Evolutionary conservation across 768 basidiomycete genomes (phyloP).

Genomic region (Lentinula lateritia): DNA sequence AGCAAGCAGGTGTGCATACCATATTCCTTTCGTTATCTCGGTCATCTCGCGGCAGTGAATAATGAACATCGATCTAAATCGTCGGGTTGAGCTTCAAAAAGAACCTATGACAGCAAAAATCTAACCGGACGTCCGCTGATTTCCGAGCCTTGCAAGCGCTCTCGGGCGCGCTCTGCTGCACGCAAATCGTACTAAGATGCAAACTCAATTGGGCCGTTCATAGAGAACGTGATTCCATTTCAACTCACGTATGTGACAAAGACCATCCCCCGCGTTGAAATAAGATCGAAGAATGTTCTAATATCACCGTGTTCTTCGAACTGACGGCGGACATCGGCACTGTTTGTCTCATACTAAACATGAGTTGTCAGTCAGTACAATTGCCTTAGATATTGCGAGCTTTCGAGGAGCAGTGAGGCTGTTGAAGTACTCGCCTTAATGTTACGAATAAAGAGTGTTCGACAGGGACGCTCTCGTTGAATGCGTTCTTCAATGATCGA

Average conservation of each 20-base stretch:
- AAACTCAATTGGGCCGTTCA: background rate
- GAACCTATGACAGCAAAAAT: background rate
- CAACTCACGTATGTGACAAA: constrained; percentile 95
- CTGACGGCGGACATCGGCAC: constrained; percentile 73
- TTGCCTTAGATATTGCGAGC: background rate
- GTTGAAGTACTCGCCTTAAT: constrained; percentile 75
- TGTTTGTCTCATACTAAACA: constrained; percentile 81
- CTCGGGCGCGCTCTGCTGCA: constrained; percentile 88
- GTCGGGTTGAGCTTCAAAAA: constrained; percentile 5
- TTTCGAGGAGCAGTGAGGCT: constrained; percentile 6
- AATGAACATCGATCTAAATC: constrained; percentile 93
- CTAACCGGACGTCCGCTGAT: constrained; percentile 87
- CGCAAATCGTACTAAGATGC: constrained; percentile 79
- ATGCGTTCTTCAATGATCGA: constrained; percentile 93
- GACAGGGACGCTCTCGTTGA: constrained; percentile 89
- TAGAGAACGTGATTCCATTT: background rate
- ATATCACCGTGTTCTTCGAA: constrained; percentile 96
- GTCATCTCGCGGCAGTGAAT: constrained; percentile 89
- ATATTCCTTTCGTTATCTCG: constrained; percentile 82
- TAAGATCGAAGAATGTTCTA: constrained; percentile 95
- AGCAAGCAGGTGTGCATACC: constrained; percentile 32
- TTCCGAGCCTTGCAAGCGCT: constrained; percentile 83
- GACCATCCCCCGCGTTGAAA: constrained; percentile 94
- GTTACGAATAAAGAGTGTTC: constrained; percentile 95
- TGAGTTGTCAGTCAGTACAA: constrained; percentile 1